Base-by-base conservation (phyloP, 768 basidiomycete species). In the Russula sp. region DNA sequence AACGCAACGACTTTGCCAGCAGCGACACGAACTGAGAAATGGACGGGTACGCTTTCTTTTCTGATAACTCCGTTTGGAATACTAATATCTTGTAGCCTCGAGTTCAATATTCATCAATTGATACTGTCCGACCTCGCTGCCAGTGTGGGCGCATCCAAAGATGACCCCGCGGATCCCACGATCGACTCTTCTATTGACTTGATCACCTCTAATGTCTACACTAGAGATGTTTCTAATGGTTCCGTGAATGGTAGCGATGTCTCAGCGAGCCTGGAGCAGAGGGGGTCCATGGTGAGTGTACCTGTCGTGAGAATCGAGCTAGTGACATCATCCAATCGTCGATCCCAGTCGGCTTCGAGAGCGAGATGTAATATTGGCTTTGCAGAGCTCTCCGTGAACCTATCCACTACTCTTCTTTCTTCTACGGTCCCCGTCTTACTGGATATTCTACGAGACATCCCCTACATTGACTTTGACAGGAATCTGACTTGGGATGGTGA, bases 331-430 rank as follows among this genome's bases (percentile, higher is more conserved):
- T 47, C 34, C 5, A 62, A 59, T 31, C 16, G 16, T 54, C 13
- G 2, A 10, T 6, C 22, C 20, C 18, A 94, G 91, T 76, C 88
- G 20, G 82, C 84, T 11, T 86, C 88, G 3, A 78, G 84, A 59
- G 83, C 86, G 14, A 88, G 90, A 67, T 89, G 86, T 74, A 89
- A 88, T 66, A 87, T 91, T 64, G 89, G 90, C 2, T 94, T 92
- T 67, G 90, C 88, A 42, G 86, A 92, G 70, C 79, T 92, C 57
- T 82, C 89, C 18, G 74, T 84, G 59, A 85, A 85, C 70, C 81
- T 87, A 64, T 79, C 87, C 0, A 76, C 84, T 44, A 70, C 73
- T 7, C 80, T 83, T 67, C 78, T 88, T 35, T 72, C 71, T 11
- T 73, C 76, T n/a, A 80, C 80, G 34, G 78, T 90, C 49, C 78